Evolutionary conservation across 441 rosid genomes (phyloP).

Genomic region (Bocquillonia castaneifolia): DNA sequence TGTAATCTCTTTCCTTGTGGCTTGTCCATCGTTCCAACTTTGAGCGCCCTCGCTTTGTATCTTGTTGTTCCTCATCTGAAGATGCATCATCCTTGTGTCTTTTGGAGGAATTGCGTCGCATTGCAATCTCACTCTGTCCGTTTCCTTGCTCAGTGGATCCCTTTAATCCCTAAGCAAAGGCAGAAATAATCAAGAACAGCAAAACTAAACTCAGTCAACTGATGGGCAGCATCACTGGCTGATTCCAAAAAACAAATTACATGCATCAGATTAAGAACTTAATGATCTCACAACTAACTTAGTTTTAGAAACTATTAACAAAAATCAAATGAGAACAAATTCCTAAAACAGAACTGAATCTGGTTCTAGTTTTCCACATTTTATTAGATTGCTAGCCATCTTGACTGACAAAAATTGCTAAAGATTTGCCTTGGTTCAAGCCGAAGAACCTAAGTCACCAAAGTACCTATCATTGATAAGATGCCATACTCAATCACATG

Average conservation of each 20-base stretch:
- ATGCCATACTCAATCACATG: background rate
- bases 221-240: conserved; percentile 1
- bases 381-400: background rate
- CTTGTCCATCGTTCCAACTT: conserved; percentile 97
- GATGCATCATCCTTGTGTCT: conserved; percentile 59
- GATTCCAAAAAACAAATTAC: conserved; percentile 6
- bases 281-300: background rate
- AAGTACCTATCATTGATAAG: background rate
- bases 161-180: conserved; percentile 57
- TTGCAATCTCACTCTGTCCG: conserved; percentile 33
- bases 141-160: conserved; percentile 39
- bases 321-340: background rate
- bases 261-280: background rate
- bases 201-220: conserved; percentile 12
- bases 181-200: conserved; percentile 32
- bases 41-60: conserved; percentile 76
- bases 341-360: background rate
- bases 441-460: conserved; percentile 1
- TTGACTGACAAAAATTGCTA: conserved; percentile 3
- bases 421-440: conserved; percentile 5
- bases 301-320: background rate
- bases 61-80: conserved; percentile 73
- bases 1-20: conserved; percentile 81
- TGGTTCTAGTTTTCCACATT: background rate
- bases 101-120: conserved; percentile 46